A percentile compares a stretch with the other conserved stretches of the same genome.
phyloP scores from a whole-genome alignment of 306 rosid species.

The Dryas alaskensis region DNA sequence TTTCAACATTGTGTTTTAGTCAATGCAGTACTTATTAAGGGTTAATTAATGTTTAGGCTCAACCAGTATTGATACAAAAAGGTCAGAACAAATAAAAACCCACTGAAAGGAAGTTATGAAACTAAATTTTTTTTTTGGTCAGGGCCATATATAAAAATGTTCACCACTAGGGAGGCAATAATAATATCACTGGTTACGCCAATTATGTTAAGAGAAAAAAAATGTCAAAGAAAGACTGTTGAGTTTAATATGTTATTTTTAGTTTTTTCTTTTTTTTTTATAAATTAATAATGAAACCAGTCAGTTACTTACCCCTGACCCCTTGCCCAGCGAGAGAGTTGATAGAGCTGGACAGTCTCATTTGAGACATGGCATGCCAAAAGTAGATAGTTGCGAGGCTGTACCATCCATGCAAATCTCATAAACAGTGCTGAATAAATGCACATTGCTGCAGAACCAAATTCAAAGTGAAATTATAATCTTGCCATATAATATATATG shows the following conservation, averaged over 20 bases:
- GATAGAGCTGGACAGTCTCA: conserved; percentile 63
- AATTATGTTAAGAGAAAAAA: too few relatives aligned
- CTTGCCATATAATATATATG: background rate
- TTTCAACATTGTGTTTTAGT: background rate
- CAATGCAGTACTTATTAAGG: background rate
- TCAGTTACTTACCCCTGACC: conserved; percentile 39
- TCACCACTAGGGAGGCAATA: too few relatives aligned
- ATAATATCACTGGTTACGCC: too few relatives aligned
- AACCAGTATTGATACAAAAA: background rate
- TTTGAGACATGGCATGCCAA: conserved; percentile 69
- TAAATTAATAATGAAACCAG: background rate
- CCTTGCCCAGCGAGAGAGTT: conserved; percentile 72
- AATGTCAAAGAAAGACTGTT: too few relatives aligned
- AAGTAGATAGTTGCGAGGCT: conserved; percentile 66
- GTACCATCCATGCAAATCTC: conserved; percentile 83
- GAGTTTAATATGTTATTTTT: too few relatives aligned
- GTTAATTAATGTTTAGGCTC: background rate
- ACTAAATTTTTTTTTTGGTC: background rate
- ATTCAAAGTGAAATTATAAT: conserved; percentile 2
- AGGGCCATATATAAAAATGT: too few relatives aligned
- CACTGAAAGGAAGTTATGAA: background rate
- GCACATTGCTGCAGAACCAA: conserved; percentile 61
- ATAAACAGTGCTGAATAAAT: conserved; percentile 55
- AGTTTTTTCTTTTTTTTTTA: too few relatives aligned
- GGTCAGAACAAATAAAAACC: background rate